A percentile compares a stretch with the other conserved stretches of the same genome.
Conservation (phyloP, 2,329 filamentous ascomycete species). For the Xylariaceae sp. region DNA sequence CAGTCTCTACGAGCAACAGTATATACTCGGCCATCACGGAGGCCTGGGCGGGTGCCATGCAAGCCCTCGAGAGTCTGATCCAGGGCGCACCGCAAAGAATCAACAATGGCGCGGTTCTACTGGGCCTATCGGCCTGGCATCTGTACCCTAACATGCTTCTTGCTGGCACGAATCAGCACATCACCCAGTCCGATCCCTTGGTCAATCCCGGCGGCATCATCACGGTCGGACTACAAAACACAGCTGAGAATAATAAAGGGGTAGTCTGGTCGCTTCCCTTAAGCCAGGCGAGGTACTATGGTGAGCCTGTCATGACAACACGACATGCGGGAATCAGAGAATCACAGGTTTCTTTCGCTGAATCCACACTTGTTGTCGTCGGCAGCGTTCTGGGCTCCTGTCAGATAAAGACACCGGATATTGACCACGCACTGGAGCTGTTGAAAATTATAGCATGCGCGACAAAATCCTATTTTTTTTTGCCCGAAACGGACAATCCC, state of each 20-base stretch:
- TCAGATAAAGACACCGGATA: too few species aligned
- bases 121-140: conserved; percentile 28
- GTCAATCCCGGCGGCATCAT: not conserved
- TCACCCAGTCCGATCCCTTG: not conserved
- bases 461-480: too few species aligned
- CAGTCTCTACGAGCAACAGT: conserved; percentile 7
- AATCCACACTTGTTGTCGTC: not conserved
- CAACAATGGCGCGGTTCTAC: conserved; percentile 25
- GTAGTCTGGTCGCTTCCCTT: not conserved
- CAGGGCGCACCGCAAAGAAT: conserved; percentile 26
- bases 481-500: too few species aligned
- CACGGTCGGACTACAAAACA: not conserved
- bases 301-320: not conserved
- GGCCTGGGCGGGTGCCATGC: conserved; percentile 30
- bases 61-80: conserved; percentile 28
- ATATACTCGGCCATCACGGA: conserved; percentile 29
- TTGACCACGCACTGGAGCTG: too few species aligned
- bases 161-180: not conserved
- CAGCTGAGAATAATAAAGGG: not conserved
- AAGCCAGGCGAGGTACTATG: not conserved
- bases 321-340: not conserved
- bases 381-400: too few species aligned
- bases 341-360: not conserved
- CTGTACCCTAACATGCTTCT: not conserved
- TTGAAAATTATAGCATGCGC: too few species aligned